Evolutionary conservation across 2,329 filamentous ascomycete species (phyloP).

Genomic region (Alternaria triticina): DNA sequence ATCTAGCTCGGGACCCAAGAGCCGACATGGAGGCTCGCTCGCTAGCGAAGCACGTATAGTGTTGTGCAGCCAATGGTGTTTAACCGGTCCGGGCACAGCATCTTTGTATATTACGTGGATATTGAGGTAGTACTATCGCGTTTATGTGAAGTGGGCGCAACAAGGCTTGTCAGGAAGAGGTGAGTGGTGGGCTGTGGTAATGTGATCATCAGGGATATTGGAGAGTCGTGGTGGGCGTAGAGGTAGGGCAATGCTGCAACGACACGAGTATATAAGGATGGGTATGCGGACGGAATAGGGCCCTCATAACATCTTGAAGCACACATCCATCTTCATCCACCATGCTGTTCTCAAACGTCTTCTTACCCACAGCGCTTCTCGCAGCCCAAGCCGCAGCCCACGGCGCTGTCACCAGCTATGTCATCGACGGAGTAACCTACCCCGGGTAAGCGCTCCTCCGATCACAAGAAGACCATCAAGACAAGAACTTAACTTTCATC

Average conservation of each 20-base stretch:
- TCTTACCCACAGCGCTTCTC: conserved; percentile 42
- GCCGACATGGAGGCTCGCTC: conserved; percentile 28
- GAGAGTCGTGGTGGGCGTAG: neutral
- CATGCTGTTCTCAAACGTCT: conserved; percentile 48
- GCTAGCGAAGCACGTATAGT: conserved; percentile 26
- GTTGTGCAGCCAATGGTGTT: conserved; percentile 24
- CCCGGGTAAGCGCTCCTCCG: conserved; percentile 28
- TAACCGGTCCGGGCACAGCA: conserved; percentile 28
- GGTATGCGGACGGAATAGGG: neutral
- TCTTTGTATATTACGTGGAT: conserved; percentile 27
- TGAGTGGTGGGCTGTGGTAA: conserved; percentile 2
- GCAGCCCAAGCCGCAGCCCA: conserved; percentile 41
- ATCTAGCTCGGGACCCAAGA: conserved; percentile 27
- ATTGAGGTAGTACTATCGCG: conserved; percentile 30
- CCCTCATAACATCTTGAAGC: neutral
- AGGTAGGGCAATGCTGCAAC: neutral
- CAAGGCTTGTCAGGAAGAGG: conserved; percentile 9
- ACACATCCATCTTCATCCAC: conserved; percentile 17
- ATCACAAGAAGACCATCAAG: conserved; percentile 15
- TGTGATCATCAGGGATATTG: conserved; percentile 22
- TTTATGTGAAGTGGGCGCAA: conserved; percentile 24
- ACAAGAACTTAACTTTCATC: conserved; percentile 42
- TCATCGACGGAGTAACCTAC: conserved; percentile 42
- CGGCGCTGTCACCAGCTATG: conserved; percentile 46
- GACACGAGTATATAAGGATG: conserved; percentile 23